Evolutionary conservation across 257 asterid species (phyloP).

Genomic region (Ocimum tenuiflorum): DNA sequence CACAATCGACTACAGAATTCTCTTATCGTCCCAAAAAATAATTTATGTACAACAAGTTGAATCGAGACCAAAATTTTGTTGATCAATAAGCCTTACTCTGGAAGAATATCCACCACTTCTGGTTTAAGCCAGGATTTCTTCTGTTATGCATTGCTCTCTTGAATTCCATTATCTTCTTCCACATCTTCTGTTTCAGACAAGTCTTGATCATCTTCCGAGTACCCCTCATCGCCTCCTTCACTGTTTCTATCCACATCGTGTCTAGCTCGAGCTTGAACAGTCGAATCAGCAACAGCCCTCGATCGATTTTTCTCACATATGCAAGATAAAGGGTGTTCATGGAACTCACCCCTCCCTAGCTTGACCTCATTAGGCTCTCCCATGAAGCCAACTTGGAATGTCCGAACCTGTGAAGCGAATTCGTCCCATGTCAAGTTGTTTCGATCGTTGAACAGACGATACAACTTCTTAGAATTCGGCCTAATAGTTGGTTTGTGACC

Average conservation of each 20-base stretch:
- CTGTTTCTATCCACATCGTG: background rate
- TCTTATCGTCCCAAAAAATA: background rate
- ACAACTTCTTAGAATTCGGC: slow-evolving; percentile 58
- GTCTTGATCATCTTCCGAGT: slow-evolving; percentile 42
- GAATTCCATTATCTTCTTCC: slow-evolving; percentile 23
- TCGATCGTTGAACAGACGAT: slow-evolving; percentile 32
- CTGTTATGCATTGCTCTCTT: slow-evolving; percentile 11
- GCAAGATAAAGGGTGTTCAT: slow-evolving; percentile 64
- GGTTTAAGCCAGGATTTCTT: slow-evolving; percentile 19
- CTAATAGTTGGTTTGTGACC: slow-evolving; percentile 69
- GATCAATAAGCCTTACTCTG: slow-evolving; percentile 19
- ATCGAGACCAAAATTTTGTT: background rate
- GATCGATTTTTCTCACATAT: slow-evolving; percentile 41
- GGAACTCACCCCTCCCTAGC: slow-evolving; percentile 59
- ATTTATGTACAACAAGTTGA: slow-evolving; percentile 19
- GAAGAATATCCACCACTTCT: slow-evolving; percentile 28
- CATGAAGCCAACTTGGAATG: slow-evolving; percentile 61
- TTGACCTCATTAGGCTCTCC: slow-evolving; percentile 59
- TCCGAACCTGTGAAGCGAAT: slow-evolving; percentile 42
- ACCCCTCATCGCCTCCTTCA: slow-evolving; percentile 32
- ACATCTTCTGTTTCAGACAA: slow-evolving; percentile 37
- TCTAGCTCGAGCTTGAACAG: background rate
- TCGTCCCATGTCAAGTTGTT: slow-evolving; percentile 56
- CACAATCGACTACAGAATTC: too few relatives aligned
- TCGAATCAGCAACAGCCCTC: background rate